A percentile compares a stretch with the other conserved stretches of the same genome.
Evolutionary conservation across 2,329 filamentous ascomycete genomes (phyloP).

Genomic region (Mariannaea elegans): DNA sequence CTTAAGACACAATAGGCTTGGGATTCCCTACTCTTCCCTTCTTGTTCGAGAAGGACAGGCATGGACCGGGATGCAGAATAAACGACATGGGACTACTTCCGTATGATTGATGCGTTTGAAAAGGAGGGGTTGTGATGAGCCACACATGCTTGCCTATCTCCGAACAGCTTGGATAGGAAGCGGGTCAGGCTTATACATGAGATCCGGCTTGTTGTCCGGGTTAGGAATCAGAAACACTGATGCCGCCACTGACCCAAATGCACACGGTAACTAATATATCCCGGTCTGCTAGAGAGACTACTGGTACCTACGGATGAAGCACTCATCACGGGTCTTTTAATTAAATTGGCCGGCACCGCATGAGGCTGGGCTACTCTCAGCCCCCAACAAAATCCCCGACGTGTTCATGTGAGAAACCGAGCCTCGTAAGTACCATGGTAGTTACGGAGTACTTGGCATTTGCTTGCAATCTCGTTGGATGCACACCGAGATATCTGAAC

Average conservation of each 20-base stretch:
- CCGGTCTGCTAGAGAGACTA: no score
- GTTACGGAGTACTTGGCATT: not conserved
- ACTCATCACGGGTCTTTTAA: no score
- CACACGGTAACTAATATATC: no score
- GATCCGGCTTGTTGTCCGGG: not conserved
- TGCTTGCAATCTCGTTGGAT: not conserved
- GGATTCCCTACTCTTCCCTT: not conserved
- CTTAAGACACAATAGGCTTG: not conserved
- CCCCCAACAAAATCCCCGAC: conserved; percentile 21
- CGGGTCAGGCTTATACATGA: no score
- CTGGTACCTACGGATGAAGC: no score
- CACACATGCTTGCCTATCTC: no score
- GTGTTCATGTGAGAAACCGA: conserved; percentile 5
- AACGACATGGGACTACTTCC: no score
- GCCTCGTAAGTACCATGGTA: not conserved
- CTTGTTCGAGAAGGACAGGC: conserved; percentile 20
- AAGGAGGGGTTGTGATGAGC: not conserved
- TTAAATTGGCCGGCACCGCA: conserved; percentile 15
- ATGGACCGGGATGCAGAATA: not conserved
- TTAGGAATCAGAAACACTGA: not conserved
- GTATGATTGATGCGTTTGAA: not conserved
- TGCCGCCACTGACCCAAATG: not conserved
- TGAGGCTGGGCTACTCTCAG: conserved; percentile 26
- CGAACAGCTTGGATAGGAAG: no score
- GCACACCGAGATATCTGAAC: not conserved